Percentiles rank a stretch among this genome's conserved stretches.
These are phyloP conservation scores for Clarireedia homoeocarpa DNA, from an alignment of 2,329 filamentous ascomycete genomes.

Conservation along the genomic window DNA sequence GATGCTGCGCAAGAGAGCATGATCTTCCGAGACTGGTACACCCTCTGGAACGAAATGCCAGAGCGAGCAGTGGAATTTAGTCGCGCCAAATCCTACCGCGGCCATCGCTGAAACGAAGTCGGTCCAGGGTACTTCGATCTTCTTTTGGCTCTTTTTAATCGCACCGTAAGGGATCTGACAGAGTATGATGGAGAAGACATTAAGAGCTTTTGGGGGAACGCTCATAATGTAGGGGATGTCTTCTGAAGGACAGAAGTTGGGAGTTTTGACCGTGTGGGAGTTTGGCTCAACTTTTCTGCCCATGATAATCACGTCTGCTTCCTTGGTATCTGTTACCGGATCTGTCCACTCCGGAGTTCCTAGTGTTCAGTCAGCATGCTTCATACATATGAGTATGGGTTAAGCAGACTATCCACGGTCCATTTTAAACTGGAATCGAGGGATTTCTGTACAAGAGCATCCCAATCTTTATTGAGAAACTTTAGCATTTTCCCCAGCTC, in stretches of 20 bases:
- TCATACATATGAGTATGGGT: not conserved
- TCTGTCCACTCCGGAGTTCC: not conserved
- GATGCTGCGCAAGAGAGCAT: not conserved
- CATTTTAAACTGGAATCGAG: no score
- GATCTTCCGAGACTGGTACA: not conserved
- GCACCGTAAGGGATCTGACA: not conserved
- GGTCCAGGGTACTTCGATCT: not conserved
- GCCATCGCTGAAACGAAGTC: not conserved
- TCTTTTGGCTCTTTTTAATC: not conserved
- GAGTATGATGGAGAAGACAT: not conserved
- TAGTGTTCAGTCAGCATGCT: not conserved
- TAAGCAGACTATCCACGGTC: not conserved
- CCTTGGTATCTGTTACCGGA: not conserved
- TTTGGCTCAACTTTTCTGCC: not conserved
- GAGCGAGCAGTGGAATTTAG: not conserved
- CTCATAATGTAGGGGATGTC: not conserved
- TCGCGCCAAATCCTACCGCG: not conserved
- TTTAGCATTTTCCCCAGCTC: not conserved
- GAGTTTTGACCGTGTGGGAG: not conserved
- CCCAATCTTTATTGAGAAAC: no score
- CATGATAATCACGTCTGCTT: not conserved
- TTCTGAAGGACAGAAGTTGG: not conserved
- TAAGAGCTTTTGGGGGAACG: not conserved
- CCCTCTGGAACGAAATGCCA: not conserved
- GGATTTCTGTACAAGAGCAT: no score